phyloP scores from a whole-genome alignment of 352 stramenopile genomes.

The Hyaloperonospora brassicae region DNA sequence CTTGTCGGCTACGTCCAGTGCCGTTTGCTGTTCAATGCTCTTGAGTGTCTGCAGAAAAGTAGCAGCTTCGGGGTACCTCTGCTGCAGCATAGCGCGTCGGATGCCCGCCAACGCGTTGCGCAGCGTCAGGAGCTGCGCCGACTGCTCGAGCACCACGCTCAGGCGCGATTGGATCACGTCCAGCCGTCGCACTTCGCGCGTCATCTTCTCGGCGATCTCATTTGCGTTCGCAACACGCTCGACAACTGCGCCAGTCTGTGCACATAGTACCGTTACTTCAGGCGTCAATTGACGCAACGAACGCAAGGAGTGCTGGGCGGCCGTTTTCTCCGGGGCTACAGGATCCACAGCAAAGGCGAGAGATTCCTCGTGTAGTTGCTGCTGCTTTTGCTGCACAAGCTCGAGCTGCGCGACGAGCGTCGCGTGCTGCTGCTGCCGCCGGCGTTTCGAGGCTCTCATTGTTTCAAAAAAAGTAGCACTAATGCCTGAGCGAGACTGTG shows the following conservation, averaged over 20 bases:
- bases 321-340: conserved; percentile 41
- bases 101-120: conserved; percentile 70
- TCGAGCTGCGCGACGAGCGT: conserved; percentile 53
- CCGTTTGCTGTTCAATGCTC: conserved; percentile 63
- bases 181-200: conserved; percentile 68
- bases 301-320: conserved; percentile 37
- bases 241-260: conserved; percentile 71
- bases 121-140: conserved; percentile 63
- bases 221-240: conserved; percentile 81
- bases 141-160: conserved; percentile 48
- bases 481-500: no score
- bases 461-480: neutral
- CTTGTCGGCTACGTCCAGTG: conserved; percentile 74
- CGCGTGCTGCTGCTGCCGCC: conserved; percentile 39
- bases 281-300: conserved; percentile 53
- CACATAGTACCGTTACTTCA: conserved; percentile 61
- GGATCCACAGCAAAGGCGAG: conserved; percentile 35
- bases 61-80: conserved; percentile 62
- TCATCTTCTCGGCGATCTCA: conserved; percentile 87
- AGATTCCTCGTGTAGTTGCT: conserved; percentile 25
- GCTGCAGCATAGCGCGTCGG: conserved; percentile 64
- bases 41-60: conserved; percentile 70
- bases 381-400: conserved; percentile 39
- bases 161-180: conserved; percentile 78
- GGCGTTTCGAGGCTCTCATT: conserved; percentile 21